phyloP scores from a whole-genome alignment of 495 filamentous ascomycete species.

The Evansstolkia leycettana region DNA sequence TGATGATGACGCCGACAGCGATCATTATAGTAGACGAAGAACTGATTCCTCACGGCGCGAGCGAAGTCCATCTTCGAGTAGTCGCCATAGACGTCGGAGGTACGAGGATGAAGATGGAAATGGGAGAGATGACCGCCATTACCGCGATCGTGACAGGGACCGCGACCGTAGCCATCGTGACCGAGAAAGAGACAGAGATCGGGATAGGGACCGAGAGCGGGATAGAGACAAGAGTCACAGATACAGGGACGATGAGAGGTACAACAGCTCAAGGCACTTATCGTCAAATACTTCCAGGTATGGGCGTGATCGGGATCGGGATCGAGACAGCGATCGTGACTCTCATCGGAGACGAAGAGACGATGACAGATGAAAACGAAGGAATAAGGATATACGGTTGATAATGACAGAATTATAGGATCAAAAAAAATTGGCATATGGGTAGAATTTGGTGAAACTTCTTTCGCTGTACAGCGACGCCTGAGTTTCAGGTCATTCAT shows the following conservation, averaged over 20 bases:
- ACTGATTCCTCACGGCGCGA: conserved; percentile 24
- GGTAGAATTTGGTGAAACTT: too few species aligned
- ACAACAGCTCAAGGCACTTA: conserved; percentile 23
- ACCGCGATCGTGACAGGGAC: conserved; percentile 19
- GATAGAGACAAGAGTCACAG: conserved; percentile 16
- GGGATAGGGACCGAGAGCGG: conserved; percentile 19
- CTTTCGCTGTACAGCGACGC: too few species aligned
- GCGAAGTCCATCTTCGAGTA: conserved; percentile 19
- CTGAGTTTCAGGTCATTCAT: too few species aligned
- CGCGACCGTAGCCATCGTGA: conserved; percentile 16
- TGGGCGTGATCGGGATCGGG: conserved; percentile 17
- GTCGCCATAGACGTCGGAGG: conserved; percentile 19
- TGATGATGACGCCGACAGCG: conserved; percentile 11
- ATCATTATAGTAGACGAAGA: conserved; percentile 16
- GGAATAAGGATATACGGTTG: too few species aligned
- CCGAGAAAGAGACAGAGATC: conserved; percentile 17
- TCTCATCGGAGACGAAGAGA: conserved; percentile 21
- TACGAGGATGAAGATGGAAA: conserved; percentile 19
- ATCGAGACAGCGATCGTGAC: conserved; percentile 21
- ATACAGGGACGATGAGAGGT: conserved; percentile 21
- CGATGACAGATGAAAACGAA: conserved; percentile 11
- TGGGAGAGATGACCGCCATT: conserved; percentile 19
- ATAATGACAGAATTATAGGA: background rate
- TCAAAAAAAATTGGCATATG: too few species aligned
- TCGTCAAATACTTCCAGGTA: conserved; percentile 17